A percentile compares a stretch with the other conserved stretches of the same genome.
Evolutionary conservation across 2,329 filamentous ascomycete species (phyloP).

Genomic region (Ceratocystis destructans): DNA sequence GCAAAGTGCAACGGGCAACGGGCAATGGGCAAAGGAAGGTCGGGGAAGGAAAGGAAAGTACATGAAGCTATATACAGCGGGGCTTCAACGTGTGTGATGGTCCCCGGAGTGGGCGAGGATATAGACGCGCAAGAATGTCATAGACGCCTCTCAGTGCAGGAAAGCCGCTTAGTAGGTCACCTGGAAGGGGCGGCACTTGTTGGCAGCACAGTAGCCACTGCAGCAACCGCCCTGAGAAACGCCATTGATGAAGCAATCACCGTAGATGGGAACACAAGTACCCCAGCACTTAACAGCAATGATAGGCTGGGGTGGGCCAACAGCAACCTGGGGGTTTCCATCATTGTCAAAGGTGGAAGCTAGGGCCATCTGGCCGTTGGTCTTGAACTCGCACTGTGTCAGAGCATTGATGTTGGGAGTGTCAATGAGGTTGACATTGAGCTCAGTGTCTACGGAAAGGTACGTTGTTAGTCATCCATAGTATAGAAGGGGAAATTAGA

Average conservation of each 20-base stretch:
- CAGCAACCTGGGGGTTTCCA: conserved; percentile 30
- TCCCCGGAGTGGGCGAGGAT: too few relatives aligned
- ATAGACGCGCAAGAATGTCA: neutral
- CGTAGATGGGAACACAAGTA: conserved; percentile 30
- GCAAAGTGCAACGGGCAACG: neutral
- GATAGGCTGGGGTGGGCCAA: conserved; percentile 34
- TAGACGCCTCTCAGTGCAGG: too few relatives aligned
- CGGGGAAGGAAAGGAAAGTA: neutral
- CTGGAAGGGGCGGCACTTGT: conserved; percentile 29
- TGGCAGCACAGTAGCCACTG: conserved; percentile 31
- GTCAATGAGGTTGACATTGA: conserved; percentile 31
- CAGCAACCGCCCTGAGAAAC: conserved; percentile 31
- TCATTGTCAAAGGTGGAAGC: conserved; percentile 23
- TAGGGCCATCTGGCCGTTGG: conserved; percentile 22
- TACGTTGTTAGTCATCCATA: conserved; percentile 3
- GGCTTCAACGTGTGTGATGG: too few relatives aligned
- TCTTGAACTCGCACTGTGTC: conserved; percentile 33
- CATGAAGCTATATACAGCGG: neutral
- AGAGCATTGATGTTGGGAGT: conserved; percentile 33
- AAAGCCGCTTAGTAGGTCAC: neutral
- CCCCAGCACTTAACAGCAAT: conserved; percentile 32
- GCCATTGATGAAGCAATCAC: conserved; percentile 28
- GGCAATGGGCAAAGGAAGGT: neutral
- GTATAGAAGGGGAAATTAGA: neutral
- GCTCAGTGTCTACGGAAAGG: conserved; percentile 27